Base-by-base conservation (phyloP, 495 filamentous ascomycete species). In the Sordaria brevicollis region DNA sequence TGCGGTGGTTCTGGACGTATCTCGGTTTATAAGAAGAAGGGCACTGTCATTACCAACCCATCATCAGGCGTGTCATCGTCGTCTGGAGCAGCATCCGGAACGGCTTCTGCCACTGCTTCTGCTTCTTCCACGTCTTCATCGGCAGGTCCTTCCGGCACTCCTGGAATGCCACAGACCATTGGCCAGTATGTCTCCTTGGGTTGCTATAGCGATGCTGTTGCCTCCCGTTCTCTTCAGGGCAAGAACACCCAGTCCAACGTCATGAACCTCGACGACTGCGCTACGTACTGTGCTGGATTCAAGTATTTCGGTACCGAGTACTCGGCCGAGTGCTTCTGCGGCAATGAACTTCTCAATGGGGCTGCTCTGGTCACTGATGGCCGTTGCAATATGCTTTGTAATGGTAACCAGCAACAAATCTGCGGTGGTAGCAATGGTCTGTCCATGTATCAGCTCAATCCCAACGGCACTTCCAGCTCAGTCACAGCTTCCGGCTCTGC, bases 241-340 rank as follows among this genome's bases (percentile, higher is more conserved):
- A 67, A 39, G 19, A 65, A 36, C 2, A 70, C 70, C 9, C 70
- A 54, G 65, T 54, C 7, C 37, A 74, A 71, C 7, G 68, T 67
- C 38, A 78, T 82, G 75, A 80, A 78, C 3, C 65, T 80, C 10
- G 74, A 82, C 71, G 65, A 57, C 17, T 82, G 79, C 68, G 77
- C 76, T 37, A 71, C 35, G 3, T 76, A 71, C 69, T 83, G 81
- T 72, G 15, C 68, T 17, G 72, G 69, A 8, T 80, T 73, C 65
- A 72, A 65, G 15, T 81, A 72, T 65, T 79, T 78, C 65, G 79
- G 79, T 0, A 65, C 73, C 0, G 80, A 82, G 67, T 81, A 77
- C 69, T 75, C 72, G 8, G 33, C 72, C 39, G 74, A 81, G 65
- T 80, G 79, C 71, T 81, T 77, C 65, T 82, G 81, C 35, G 81